Evolutionary conservation across 176 grass and related monocot genomes (phyloP).

Genomic region (Metroxylon sagu): DNA sequence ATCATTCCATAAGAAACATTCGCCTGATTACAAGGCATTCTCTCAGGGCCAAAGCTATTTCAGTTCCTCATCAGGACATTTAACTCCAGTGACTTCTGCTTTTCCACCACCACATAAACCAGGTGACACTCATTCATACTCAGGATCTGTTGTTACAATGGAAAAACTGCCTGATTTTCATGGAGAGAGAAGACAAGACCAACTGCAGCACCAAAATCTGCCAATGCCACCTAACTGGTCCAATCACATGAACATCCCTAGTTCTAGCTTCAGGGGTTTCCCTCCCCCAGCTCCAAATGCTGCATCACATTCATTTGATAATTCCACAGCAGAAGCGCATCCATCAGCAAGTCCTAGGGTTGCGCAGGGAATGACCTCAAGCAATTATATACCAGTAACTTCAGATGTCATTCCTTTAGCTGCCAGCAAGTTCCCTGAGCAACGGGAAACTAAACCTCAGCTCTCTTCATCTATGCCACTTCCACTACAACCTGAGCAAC

Average conservation of each 20-base stretch:
- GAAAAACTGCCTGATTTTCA: constrained; percentile 24
- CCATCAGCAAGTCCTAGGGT: constrained; percentile 19
- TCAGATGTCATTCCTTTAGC: constrained; percentile 22
- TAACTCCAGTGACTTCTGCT: constrained; percentile 21
- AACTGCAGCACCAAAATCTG: constrained; percentile 26
- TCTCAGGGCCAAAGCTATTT: constrained; percentile 38
- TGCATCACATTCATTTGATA: constrained; percentile 15
- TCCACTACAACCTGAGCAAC: constrained; percentile 48
- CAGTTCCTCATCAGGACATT: constrained; percentile 17
- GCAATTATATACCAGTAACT: constrained; percentile 32
- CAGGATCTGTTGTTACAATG: constrained; percentile 19
- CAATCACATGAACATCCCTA: constrained; percentile 23
- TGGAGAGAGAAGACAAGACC: constrained; percentile 20
- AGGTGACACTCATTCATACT: constrained; percentile 29
- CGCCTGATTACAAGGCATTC: constrained; percentile 32
- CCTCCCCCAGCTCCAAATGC: constrained; percentile 13
- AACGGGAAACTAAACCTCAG: constrained; percentile 26
- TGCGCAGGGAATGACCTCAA: constrained; percentile 24
- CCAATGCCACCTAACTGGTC: constrained; percentile 26
- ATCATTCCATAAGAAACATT: constrained; percentile 25
- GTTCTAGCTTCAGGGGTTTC: constrained; percentile 23
- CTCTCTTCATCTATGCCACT: constrained; percentile 32
- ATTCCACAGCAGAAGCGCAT: constrained; percentile 18
- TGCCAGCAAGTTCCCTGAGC: constrained; percentile 18
- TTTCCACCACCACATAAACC: constrained; percentile 28